These are phyloP conservation scores for Saccharomyces pastorianus DNA, from an alignment of 1,139 yeast genomes.

Conservation along the genomic window DNA sequence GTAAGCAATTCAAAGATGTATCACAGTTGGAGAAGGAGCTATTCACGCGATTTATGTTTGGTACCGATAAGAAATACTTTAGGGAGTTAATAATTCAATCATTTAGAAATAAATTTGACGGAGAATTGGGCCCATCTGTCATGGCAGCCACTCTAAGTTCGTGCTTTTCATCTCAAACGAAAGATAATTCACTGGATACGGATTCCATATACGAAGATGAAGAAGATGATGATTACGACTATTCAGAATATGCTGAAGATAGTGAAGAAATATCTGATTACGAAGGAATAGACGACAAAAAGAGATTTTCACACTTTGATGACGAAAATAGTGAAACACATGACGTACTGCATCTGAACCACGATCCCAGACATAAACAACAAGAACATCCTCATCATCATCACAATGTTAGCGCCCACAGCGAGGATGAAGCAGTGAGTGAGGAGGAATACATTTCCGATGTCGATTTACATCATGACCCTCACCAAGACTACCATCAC, in stretches of 20 bases:
- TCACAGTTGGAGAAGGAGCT: conserved; percentile 26
- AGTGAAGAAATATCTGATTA: conserved; percentile 14
- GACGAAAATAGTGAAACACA: conserved; percentile 26
- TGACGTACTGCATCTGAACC: conserved; percentile 6
- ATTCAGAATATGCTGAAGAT: conserved; percentile 16
- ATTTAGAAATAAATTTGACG: conserved; percentile 21
- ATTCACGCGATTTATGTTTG: conserved; percentile 27
- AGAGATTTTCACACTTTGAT: conserved; percentile 5
- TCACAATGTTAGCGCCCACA: background rate
- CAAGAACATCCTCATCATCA: conserved; percentile 6
- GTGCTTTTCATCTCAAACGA: conserved; percentile 2
- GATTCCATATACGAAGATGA: conserved; percentile 15
- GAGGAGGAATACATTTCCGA: conserved; percentile 1
- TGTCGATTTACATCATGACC: background rate
- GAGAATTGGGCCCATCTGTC: conserved; percentile 6
- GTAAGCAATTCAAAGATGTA: conserved; percentile 19
- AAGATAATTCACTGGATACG: conserved; percentile 7
- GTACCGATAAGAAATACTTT: conserved; percentile 24
- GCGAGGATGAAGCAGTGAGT: background rate
- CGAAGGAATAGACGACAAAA: conserved; percentile 17
- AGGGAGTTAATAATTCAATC: conserved; percentile 23
- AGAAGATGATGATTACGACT: conserved; percentile 20
- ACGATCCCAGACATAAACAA: conserved; percentile 3
- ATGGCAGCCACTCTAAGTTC: conserved; percentile 21
- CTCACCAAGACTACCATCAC: background rate